Base-by-base conservation (phyloP, 768 basidiomycete genomes). In the Tremella fuciformis region DNA sequence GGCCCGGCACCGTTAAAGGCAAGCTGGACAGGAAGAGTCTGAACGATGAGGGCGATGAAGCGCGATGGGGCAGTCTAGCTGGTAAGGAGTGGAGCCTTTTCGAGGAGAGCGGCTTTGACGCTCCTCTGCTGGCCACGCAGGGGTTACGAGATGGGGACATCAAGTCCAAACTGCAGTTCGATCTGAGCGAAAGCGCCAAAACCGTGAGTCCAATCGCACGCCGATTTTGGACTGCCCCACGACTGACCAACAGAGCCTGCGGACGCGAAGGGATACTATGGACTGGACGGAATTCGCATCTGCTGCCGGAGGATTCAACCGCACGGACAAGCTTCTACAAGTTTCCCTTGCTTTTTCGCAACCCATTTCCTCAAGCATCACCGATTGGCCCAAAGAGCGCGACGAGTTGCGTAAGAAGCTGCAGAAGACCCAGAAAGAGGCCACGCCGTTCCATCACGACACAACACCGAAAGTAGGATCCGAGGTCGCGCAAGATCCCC, bases 361-460 rank as follows among this genome's bases (percentile, higher is more conserved):
- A 0, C 83, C 84, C 0, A 71, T 87, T 0, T 68, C 79, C 1
- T 79, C 86, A 74, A 80, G 80, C 0, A 86, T 91, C 53, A 81
- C 82, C 0, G 71, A 85, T 0, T 91, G 88, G 89, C 88, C 89
- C 0, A 75, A 82, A 3, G 84, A 90, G 40, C 85, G 82, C 25
- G 85, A 84, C 0, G 90, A 86, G 65, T 80, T 93, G 7, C 82
- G 81, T 19, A 85, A 83, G 67, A 89, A 91, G 75, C 77, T 97
- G 39, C 88, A 88, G 76, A 94, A 93, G 78, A 81, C 85, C 2
- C 87, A 91, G 69, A 88, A 87, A 72, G 78, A 73, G 1, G 80
- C 94, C 21, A 90, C 91, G 1, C 79, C 86, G 0, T 99, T 99
- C 71, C 87, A 89, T 0, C 94, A 91, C 88, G 91, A 96, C 70